Base-by-base conservation (phyloP, 1,284 basidiomycete species). In the Chondrostereum purpureum region DNA sequence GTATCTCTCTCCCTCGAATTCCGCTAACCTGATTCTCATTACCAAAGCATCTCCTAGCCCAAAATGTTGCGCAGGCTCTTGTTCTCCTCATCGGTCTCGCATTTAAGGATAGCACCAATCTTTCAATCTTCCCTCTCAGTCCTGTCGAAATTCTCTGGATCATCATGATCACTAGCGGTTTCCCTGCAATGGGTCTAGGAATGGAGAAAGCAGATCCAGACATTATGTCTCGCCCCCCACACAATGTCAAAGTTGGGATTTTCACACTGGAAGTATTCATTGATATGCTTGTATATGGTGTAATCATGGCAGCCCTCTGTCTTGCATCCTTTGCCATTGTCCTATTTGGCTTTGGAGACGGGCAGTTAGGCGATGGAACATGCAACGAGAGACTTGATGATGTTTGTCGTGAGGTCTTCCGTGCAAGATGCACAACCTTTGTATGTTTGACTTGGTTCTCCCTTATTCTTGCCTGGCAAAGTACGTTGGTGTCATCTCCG, bases 121-220 rank as follows among this genome's bases (percentile, higher is more conserved):
- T 70, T 36, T 77, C 78, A 20, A 79, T 86, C n/a, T 87, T 84
- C 64, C 84, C 84, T 1, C 65, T 87, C 10, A 75, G 76, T 6
- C 82, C 83, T n/a, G 70, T 87, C 23, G 78, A 73, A 23, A 77
- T 84, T 19, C 68, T 88, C 1, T 86, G 77, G 74, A 68, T 77
- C 16, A 70, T 69, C 51, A 67, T 71, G 63, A 43, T 49, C 42
- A 49, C 48, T 34, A 73, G 75, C 6, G 70, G 73, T 42, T 72
- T 74, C 14, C 73, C 73, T 6, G 78, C 78, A 3, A 71, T 81
- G 46, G 79, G 78, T 3, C 69, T 81, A n/a, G 78, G 78, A 42
- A 62, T 83, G 46, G 80, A 85, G 55, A 68, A 66, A 3, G 72
- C 79, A 1, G 69, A 77, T 0, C 37, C 56, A 4, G 76, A 83